Base-by-base conservation (phyloP, 805 yeast species). In the Hanseniaspora guilliermondii region DNA sequence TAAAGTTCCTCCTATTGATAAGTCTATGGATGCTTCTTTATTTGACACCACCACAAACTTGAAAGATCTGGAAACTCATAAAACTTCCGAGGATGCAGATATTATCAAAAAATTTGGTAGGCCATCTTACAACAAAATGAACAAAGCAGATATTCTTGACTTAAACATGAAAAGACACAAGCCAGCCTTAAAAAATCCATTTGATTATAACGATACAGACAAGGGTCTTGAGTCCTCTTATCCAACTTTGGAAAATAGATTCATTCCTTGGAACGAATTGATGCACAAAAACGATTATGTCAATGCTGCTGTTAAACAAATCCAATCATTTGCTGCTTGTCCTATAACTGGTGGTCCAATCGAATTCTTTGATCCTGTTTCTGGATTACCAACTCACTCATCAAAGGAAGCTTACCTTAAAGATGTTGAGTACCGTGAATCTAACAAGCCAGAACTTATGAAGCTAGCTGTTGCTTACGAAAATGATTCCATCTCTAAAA, bases 341-440 rank as follows among this genome's bases (percentile, higher is more conserved):
- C 97, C 97, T 0, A 93, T 89, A 12, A 89, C 97, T 0, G 75
- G 80, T 19, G 77, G 81, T 59, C 83, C 84, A 46, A 86, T 93
- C 56, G 76, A 83, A 60, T 93, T 75, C 67, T 86, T 89, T 1
- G 93, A 97, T 70, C 98, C 98, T 1, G 71, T 77, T 55, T 85
- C 96, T 4, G 98, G 98, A 2, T 88, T 93, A 49, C 98, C 99
- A 24, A 93, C 98, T 4, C 98, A 93, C 67, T 94, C 87, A 65
- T 81, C 87, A 21, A 75, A 76, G 64, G 87, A 84, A 59, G 96
- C 96, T 1, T 93, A 97, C 96, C 82, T 82, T 62, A 69, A 72
- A 54, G 97, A 93, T 66, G 71, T 64, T 7, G 79, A 77, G 24
- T 89, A 89, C 66, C 96, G 87, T 62, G 63, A 70, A 24, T 65